Evolutionary conservation across 108 stramenopile genomes (phyloP).

Genomic region (Fragilariopsis cylindrus): DNA sequence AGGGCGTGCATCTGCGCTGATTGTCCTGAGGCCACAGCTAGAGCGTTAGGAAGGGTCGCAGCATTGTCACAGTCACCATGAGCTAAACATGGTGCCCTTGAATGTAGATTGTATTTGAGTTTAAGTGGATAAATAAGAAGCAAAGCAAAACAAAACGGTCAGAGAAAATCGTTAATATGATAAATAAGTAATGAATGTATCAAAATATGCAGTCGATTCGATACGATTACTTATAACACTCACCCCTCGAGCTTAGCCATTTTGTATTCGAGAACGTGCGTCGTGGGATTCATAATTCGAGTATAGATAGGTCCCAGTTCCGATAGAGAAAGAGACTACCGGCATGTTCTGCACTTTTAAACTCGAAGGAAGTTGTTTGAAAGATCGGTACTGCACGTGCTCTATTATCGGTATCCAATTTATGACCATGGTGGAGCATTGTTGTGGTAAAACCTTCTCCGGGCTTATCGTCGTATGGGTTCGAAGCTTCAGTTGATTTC

Average conservation of each 20-base stretch:
- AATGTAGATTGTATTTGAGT: too few relatives aligned
- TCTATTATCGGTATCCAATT: conserved; percentile 55
- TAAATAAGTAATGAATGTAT: conserved; percentile 11
- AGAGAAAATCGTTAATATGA: too few relatives aligned
- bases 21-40: conserved; percentile 67
- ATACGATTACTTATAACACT: too few relatives aligned
- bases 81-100: conserved; percentile 35
- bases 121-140: not conserved
- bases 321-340: conserved; percentile 81
- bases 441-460: conserved; percentile 68
- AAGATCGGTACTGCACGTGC: conserved; percentile 79
- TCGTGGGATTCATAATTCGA: conserved; percentile 69
- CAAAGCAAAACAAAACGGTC: not conserved
- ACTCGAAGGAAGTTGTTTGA: conserved; percentile 75
- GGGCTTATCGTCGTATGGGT: conserved; percentile 5
- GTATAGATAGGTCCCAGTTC: conserved; percentile 91
- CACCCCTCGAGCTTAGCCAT: conserved; percentile 75
- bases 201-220: conserved; percentile 24
- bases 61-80: conserved; percentile 13
- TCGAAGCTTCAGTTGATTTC: not conserved
- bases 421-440: conserved; percentile 69
- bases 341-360: conserved; percentile 78
- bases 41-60: conserved; percentile 9
- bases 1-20: conserved; percentile 78
- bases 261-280: conserved; percentile 71